phyloP scores from a whole-genome alignment of 2,329 filamentous ascomycete species.

The Venturiaceae sp. region DNA sequence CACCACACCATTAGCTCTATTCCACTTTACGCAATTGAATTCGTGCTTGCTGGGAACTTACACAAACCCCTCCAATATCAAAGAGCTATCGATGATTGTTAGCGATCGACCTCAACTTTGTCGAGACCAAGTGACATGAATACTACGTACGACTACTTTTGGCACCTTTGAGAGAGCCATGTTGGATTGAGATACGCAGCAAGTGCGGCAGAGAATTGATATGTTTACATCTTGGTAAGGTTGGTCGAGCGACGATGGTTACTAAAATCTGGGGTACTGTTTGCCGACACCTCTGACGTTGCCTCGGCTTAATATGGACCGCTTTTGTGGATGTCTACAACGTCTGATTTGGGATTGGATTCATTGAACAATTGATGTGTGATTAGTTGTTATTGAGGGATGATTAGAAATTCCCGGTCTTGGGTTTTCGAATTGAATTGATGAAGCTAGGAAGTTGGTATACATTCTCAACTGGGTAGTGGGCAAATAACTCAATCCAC shows the following conservation, averaged over 20 bases:
- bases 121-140: neutral
- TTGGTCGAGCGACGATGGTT: neutral
- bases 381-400: too few relatives aligned
- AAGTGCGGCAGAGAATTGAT: too few relatives aligned
- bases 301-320: neutral
- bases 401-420: too few relatives aligned
- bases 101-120: neutral
- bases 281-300: neutral
- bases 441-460: too few relatives aligned
- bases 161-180: neutral
- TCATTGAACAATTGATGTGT: too few relatives aligned
- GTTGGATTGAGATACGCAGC: too few relatives aligned
- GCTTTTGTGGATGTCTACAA: too few relatives aligned
- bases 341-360: too few relatives aligned
- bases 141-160: conserved; percentile 4
- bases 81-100: conserved; percentile 46
- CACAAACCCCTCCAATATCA: conserved; percentile 93
- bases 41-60: conserved; percentile 17
- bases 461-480: too few relatives aligned
- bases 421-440: too few relatives aligned
- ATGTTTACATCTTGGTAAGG: neutral
- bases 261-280: neutral
- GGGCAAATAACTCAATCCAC: too few relatives aligned
- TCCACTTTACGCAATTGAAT: neutral
- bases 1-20: conserved; percentile 6